phyloP scores from a whole-genome alignment of 1,139 yeast species.

The Yamadazyma kanchanaburiensis region DNA sequence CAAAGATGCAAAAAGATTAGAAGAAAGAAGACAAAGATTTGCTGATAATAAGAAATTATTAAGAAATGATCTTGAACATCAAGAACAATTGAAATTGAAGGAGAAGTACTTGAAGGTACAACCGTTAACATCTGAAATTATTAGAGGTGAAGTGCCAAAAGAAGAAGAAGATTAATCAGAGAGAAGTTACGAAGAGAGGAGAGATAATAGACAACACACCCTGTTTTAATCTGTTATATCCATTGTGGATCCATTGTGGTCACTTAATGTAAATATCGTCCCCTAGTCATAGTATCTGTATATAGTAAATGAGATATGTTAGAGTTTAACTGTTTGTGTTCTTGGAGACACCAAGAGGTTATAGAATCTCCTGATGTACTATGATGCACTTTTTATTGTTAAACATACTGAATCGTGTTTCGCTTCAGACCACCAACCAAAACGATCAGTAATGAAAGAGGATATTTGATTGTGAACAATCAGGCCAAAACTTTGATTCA shows the following conservation, averaged over 20 bases:
- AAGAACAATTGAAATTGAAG: slow-evolving; percentile 64
- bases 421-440: slow-evolving; percentile 42
- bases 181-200: neutral
- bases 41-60: slow-evolving; percentile 31
- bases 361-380: slow-evolving; percentile 41
- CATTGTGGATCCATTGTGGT: neutral
- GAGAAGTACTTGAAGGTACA: slow-evolving; percentile 64
- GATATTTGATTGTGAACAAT: slow-evolving; percentile 28
- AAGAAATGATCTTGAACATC: slow-evolving; percentile 71
- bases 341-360: slow-evolving; percentile 52
- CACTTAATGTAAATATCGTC: neutral
- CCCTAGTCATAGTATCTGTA: no score
- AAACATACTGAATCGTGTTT: slow-evolving; percentile 17
- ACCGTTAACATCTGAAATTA: slow-evolving; percentile 48
- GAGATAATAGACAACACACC: no score
- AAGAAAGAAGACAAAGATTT: slow-evolving; percentile 31
- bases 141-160: slow-evolving; percentile 23
- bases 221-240: no score
- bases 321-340: slow-evolving; percentile 44
- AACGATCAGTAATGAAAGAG: slow-evolving; percentile 40
- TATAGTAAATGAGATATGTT: no score
- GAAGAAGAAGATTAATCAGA: neutral
- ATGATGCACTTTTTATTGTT: slow-evolving; percentile 39
- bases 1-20: slow-evolving; percentile 65
- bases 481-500: slow-evolving; percentile 9